Conservation (phyloP, 441 rosid genomes). For the Geranium incanum region DNA sequence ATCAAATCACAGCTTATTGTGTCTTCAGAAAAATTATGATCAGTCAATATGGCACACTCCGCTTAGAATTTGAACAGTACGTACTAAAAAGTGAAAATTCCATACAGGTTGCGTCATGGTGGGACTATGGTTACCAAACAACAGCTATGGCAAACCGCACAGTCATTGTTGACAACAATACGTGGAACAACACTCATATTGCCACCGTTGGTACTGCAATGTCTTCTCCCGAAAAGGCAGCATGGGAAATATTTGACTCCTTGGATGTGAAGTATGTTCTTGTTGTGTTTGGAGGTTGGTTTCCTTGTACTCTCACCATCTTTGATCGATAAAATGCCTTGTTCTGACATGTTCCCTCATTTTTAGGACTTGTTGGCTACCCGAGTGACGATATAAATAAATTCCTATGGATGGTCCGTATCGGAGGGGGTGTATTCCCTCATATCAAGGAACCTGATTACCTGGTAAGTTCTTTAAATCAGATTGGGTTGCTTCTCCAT, state of each 20-base stretch:
- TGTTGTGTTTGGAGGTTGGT: conserved; percentile 93
- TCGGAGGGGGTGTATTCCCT: conserved; percentile 97
- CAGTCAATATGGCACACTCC: neutral
- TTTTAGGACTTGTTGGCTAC: conserved; percentile 89
- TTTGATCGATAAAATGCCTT: conserved; percentile 8
- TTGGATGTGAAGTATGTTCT: conserved; percentile 98
- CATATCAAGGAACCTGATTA: conserved; percentile 99
- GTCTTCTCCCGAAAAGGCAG: conserved; percentile 99
- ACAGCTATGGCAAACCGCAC: conserved; percentile 99
- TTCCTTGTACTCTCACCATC: conserved; percentile 17
- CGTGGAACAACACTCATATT: conserved; percentile 99
- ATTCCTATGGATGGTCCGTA: conserved; percentile 99
- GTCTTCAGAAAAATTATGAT: neutral
- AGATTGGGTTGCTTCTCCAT: neutral
- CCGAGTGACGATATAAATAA: conserved; percentile 98
- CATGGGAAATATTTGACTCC: conserved; percentile 95
- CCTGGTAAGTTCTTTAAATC: conserved; percentile 40
- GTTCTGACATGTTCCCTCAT: conserved; percentile 32
- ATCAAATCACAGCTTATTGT: neutral
- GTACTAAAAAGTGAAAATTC: conserved; percentile 8
- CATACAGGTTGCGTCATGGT: conserved; percentile 97
- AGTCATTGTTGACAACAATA: conserved; percentile 97
- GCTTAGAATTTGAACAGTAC: conserved; percentile 1
- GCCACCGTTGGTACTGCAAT: conserved; percentile 99
- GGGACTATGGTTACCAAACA: conserved; percentile 99